Evolutionary conservation across 2,329 filamentous ascomycete genomes (phyloP).

Genomic region (Chrysosphaeria jannelii): DNA sequence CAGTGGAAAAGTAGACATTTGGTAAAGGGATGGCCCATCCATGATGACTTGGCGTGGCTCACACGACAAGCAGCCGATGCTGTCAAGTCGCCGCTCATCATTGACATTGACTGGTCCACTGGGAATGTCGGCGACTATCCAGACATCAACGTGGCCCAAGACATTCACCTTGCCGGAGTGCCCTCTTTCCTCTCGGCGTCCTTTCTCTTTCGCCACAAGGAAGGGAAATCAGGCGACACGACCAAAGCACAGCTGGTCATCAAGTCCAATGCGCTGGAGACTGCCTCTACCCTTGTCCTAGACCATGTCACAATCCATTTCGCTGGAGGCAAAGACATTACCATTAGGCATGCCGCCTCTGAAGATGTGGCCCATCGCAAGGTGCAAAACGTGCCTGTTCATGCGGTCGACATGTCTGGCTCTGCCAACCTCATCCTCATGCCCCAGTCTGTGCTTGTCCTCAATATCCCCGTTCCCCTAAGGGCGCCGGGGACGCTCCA

Average conservation of each 20-base stretch:
- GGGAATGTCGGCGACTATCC: conserved; percentile 19
- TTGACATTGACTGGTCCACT: conserved; percentile 33
- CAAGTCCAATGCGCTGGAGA: conserved; percentile 23
- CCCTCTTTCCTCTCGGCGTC: conserved; percentile 8
- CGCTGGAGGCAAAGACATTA: conserved; percentile 23
- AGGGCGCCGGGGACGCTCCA: too few species aligned
- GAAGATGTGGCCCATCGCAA: conserved; percentile 2
- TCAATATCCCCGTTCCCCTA: conserved; percentile 40
- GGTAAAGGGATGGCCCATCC: conserved; percentile 32
- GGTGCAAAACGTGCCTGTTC: background rate
- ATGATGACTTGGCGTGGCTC: conserved; percentile 30
- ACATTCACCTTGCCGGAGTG: too few species aligned
- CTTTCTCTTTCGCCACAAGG: conserved; percentile 25
- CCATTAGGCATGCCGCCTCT: conserved; percentile 11
- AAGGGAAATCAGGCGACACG: conserved; percentile 29
- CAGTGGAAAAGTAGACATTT: too few species aligned
- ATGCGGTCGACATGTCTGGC: too few species aligned
- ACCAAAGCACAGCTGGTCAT: conserved; percentile 26
- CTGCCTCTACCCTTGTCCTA: conserved; percentile 21
- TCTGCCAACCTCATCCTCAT: conserved; percentile 30
- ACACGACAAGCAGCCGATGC: conserved; percentile 19
- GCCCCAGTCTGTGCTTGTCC: conserved; percentile 37
- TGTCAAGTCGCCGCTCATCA: conserved; percentile 15
- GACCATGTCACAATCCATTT: conserved; percentile 22
- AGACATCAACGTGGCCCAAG: too few species aligned